Conservation (phyloP, 1,139 yeast species). For the Pichia sp. region DNA sequence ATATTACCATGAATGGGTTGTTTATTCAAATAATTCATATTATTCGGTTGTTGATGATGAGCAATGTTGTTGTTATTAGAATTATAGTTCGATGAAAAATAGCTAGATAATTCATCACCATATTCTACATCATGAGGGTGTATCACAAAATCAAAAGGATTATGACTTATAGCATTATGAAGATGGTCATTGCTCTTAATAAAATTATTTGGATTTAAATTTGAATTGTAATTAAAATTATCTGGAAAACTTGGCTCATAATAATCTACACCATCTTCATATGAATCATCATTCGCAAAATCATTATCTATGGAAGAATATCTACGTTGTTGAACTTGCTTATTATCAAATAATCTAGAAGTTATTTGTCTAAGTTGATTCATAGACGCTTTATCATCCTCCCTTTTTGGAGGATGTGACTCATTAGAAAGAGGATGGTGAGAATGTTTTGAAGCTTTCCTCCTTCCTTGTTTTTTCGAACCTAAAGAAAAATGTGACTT, state of each 20-base stretch:
- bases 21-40: slow-evolving; percentile 3
- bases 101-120: slow-evolving; percentile 13
- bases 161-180: background rate
- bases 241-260: slow-evolving; percentile 19
- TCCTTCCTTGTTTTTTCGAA: slow-evolving; percentile 10
- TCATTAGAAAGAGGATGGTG: background rate
- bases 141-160: background rate
- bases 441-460: slow-evolving; percentile 8
- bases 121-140: slow-evolving; percentile 10
- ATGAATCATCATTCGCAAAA: slow-evolving; percentile 26
- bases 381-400: slow-evolving; percentile 15
- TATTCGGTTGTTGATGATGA: background rate
- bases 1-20: slow-evolving; percentile 7
- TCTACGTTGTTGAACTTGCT: slow-evolving; percentile 64
- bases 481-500: slow-evolving; percentile 14
- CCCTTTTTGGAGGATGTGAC: slow-evolving; percentile 4
- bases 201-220: too few species aligned
- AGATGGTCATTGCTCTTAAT: background rate
- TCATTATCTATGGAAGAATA: slow-evolving; percentile 55
- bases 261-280: slow-evolving; percentile 23
- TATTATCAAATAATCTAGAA: slow-evolving; percentile 62
- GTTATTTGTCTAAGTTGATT: slow-evolving; percentile 57
- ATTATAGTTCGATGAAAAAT: slow-evolving; percentile 7
- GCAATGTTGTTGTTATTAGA: slow-evolving; percentile 1
- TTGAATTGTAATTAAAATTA: background rate